Percentiles rank a stretch among this genome's conserved stretches.
Evolutionary conservation across 2,329 filamentous ascomycete genomes (phyloP).

Genomic region (Penicillium glabrum): DNA sequence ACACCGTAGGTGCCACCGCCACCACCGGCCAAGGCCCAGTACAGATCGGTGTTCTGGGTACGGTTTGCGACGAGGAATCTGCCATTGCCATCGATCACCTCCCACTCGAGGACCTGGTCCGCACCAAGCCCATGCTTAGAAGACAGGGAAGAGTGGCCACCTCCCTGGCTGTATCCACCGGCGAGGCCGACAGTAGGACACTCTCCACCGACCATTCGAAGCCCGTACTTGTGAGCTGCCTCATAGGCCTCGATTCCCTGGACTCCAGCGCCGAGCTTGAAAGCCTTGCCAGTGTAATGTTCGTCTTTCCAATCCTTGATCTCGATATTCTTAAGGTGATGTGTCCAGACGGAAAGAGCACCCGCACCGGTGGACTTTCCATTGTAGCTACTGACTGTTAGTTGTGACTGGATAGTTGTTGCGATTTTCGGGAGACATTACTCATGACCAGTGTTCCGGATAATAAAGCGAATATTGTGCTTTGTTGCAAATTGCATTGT

Average conservation of each 20-base stretch:
- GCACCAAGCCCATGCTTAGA: slow-evolving; percentile 58
- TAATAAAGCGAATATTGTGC: slow-evolving; percentile 53
- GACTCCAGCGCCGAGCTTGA: slow-evolving; percentile 57
- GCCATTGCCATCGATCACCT: slow-evolving; percentile 53
- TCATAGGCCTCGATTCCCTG: slow-evolving; percentile 52
- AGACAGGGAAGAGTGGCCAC: slow-evolving; percentile 57
- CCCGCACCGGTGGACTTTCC: slow-evolving; percentile 56
- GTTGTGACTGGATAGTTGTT: not conserved
- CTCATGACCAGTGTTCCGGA: slow-evolving; percentile 46
- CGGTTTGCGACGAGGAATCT: slow-evolving; percentile 15
- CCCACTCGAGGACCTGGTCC: slow-evolving; percentile 58
- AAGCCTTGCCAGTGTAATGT: slow-evolving; percentile 52
- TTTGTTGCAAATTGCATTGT: slow-evolving; percentile 43
- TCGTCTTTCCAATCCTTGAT: slow-evolving; percentile 34
- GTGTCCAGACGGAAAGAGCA: slow-evolving; percentile 35
- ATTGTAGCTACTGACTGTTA: slow-evolving; percentile 6
- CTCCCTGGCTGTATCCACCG: slow-evolving; percentile 62
- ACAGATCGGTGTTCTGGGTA: slow-evolving; percentile 19
- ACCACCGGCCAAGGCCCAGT: slow-evolving; percentile 23
- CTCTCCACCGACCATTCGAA: slow-evolving; percentile 57
- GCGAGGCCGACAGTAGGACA: slow-evolving; percentile 58
- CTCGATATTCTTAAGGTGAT: slow-evolving; percentile 32
- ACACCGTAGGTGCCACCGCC: slow-evolving; percentile 58
- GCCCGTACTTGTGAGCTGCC: slow-evolving; percentile 45
- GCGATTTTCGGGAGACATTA: not conserved